These are phyloP conservation scores for Cyclotella sp. DNA, from an alignment of 108 stramenopile species.

Conservation along the genomic window DNA sequence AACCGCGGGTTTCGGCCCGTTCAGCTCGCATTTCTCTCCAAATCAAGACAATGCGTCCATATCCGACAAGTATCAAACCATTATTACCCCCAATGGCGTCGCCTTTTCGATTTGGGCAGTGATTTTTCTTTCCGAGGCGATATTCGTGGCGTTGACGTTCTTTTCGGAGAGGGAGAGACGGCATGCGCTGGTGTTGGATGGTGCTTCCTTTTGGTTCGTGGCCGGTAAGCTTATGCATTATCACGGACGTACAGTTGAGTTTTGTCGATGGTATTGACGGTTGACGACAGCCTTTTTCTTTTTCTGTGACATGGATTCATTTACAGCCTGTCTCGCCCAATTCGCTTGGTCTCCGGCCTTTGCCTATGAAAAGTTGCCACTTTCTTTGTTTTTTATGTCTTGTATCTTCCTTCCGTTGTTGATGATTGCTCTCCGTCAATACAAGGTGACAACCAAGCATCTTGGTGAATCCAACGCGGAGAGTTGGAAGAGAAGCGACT, in stretches of 20 bases:
- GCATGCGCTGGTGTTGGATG: conserved; percentile 45
- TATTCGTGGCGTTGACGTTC: conserved; percentile 60
- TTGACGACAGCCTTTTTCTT: no score
- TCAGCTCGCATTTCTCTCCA: conserved; percentile 25
- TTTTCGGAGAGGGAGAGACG: conserved; percentile 25
- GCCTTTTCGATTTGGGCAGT: conserved; percentile 87
- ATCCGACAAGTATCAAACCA: conserved; percentile 78
- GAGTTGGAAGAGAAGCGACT: conserved; percentile 25
- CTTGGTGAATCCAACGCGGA: background rate
- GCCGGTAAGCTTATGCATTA: background rate
- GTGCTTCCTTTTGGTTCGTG: conserved; percentile 57
- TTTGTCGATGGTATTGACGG: no score
- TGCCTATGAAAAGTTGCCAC: conserved; percentile 60
- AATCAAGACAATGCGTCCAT: conserved; percentile 38
- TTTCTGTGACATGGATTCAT: conserved; percentile 29
- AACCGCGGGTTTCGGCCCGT: conserved; percentile 58
- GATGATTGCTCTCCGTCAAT: conserved; percentile 17
- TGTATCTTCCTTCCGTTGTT: conserved; percentile 51
- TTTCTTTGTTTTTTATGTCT: conserved; percentile 57
- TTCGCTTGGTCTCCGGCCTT: conserved; percentile 72
- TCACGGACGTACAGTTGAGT: no score
- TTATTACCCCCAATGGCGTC: conserved; percentile 75
- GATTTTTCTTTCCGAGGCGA: conserved; percentile 72
- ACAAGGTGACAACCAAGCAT: background rate
- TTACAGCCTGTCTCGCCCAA: conserved; percentile 61